phyloP scores from a whole-genome alignment of 306 rosid species.

The Argentina anserina region DNA sequence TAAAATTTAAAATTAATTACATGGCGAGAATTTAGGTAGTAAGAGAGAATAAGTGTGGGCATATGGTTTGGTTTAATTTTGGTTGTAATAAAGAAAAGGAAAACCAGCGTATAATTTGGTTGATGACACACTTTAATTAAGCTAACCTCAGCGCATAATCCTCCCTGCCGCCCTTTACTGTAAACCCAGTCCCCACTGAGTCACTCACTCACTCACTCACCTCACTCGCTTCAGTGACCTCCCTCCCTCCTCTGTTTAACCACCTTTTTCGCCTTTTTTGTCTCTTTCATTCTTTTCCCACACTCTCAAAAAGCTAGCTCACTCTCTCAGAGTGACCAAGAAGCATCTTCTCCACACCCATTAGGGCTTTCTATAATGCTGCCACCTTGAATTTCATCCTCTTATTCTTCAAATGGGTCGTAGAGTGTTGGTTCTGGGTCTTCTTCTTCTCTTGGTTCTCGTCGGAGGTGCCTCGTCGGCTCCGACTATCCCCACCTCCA shows the following conservation, averaged over 20 bases:
- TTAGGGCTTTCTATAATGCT: slow-evolving; percentile 52
- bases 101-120: too few species aligned
- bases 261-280: slow-evolving; percentile 9
- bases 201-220: background rate
- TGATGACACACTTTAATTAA: too few species aligned
- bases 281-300: slow-evolving; percentile 28
- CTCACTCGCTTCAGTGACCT: background rate
- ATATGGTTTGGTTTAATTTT: too few species aligned
- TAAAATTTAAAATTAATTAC: too few species aligned
- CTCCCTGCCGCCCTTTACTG: too few species aligned
- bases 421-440: slow-evolving; percentile 27
- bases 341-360: slow-evolving; percentile 11
- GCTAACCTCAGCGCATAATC: too few species aligned
- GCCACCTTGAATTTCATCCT: slow-evolving; percentile 28
- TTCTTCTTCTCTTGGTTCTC: slow-evolving; percentile 45
- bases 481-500: slow-evolving; percentile 55
- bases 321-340: background rate
- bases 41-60: too few species aligned
- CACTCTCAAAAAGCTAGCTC: slow-evolving; percentile 28
- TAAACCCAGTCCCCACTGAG: slow-evolving; percentile 25
- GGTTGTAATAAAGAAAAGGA: too few species aligned
- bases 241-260: background rate
- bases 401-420: slow-evolving; percentile 43
- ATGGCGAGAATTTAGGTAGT: too few species aligned
- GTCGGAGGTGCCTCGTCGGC: slow-evolving; percentile 45